Percentiles rank a stretch among this genome's conserved stretches.
Evolutionary conservation across 2,329 filamentous ascomycete genomes (phyloP).

Genomic region (Pseudopithomyces chartarum): DNA sequence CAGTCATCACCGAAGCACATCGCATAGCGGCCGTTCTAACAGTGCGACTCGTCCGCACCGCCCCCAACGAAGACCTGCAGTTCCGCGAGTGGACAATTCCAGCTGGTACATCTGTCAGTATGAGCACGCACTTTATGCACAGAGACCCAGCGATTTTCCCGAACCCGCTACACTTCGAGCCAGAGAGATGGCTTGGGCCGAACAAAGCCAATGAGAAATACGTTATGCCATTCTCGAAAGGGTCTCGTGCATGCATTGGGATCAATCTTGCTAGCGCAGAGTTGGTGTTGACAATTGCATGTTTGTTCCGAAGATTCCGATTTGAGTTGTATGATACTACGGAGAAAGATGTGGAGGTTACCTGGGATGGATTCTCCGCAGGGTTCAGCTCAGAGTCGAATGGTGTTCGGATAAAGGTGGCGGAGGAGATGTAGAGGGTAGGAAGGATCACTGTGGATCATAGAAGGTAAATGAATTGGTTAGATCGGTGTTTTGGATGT

Average conservation of each 20-base stretch:
- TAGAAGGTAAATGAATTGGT: too few relatives aligned
- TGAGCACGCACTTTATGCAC: slow-evolving; percentile 39
- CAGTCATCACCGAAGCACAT: slow-evolving; percentile 41
- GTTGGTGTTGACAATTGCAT: neutral
- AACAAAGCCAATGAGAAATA: slow-evolving; percentile 35
- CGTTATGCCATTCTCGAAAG: neutral
- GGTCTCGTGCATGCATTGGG: neutral
- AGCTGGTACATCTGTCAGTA: slow-evolving; percentile 31
- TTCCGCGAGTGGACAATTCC: slow-evolving; percentile 28
- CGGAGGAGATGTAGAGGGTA: neutral
- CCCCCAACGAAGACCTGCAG: slow-evolving; percentile 25
- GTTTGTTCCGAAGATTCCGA: neutral
- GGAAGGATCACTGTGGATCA: neutral
- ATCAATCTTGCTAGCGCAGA: neutral
- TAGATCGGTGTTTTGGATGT: too few relatives aligned
- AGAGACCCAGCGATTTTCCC: slow-evolving; percentile 41
- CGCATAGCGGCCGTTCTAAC: slow-evolving; percentile 41
- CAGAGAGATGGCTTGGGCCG: slow-evolving; percentile 40
- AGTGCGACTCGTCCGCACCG: slow-evolving; percentile 24
- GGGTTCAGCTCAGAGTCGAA: neutral
- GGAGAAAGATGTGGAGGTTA: neutral
- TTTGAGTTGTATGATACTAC: slow-evolving; percentile 2
- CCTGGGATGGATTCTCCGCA: neutral
- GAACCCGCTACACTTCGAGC: slow-evolving; percentile 31
- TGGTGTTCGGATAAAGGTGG: neutral